Evolutionary conservation across 495 filamentous ascomycete genomes (phyloP).

Genomic region (Talaromyces proteolyticus): DNA sequence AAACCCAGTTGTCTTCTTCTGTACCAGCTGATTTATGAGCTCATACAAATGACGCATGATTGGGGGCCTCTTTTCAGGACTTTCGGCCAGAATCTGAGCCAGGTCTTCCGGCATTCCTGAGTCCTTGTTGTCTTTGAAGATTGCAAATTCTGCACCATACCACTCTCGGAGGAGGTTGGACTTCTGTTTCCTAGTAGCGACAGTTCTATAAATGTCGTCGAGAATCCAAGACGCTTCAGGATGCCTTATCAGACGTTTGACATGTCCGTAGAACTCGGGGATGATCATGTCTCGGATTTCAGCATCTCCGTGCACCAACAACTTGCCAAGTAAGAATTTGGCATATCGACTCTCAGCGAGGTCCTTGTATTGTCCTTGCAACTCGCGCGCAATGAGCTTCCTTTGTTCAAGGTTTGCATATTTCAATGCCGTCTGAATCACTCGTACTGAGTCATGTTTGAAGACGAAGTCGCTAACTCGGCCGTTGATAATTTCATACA

Average conservation of each 20-base stretch:
- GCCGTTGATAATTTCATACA: slow-evolving; percentile 86
- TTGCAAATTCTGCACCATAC: slow-evolving; percentile 90
- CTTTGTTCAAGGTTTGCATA: slow-evolving; percentile 82
- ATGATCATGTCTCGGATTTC: slow-evolving; percentile 83
- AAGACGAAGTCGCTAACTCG: slow-evolving; percentile 91
- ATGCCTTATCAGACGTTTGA: slow-evolving; percentile 89
- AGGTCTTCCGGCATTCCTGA: slow-evolving; percentile 53
- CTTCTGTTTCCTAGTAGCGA: slow-evolving; percentile 79
- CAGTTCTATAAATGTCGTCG: slow-evolving; percentile 87
- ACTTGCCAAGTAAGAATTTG: slow-evolving; percentile 93
- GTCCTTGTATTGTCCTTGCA: slow-evolving; percentile 77
- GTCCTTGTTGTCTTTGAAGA: slow-evolving; percentile 58
- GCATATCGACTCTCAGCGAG: slow-evolving; percentile 92
- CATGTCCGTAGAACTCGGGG: slow-evolving; percentile 89
- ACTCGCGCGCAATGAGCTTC: slow-evolving; percentile 78
- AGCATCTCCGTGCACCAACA: slow-evolving; percentile 80
- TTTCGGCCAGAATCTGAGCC: slow-evolving; percentile 60
- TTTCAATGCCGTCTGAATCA: slow-evolving; percentile 94
- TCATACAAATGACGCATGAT: slow-evolving; percentile 81
- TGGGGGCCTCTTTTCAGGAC: slow-evolving; percentile 77
- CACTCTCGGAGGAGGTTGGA: slow-evolving; percentile 83
- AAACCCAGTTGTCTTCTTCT: slow-evolving; percentile 94
- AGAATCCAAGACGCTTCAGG: slow-evolving; percentile 94
- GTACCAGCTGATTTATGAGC: slow-evolving; percentile 81
- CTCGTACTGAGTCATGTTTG: slow-evolving; percentile 94